phyloP scores from a whole-genome alignment of 73 alveolate genomes.

The Tetrahymena borealis region DNA sequence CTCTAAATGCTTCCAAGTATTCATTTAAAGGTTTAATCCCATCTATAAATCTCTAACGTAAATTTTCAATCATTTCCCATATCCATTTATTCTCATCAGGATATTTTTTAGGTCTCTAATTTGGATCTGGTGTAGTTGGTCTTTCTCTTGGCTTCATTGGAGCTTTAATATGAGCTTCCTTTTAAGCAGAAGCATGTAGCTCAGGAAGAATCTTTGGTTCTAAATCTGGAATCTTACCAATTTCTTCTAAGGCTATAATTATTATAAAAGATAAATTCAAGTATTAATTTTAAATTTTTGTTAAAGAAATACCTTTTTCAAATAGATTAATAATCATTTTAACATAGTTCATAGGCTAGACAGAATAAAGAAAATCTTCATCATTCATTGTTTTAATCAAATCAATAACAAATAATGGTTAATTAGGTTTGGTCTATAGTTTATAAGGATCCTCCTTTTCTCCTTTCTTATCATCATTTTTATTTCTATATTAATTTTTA shows the following conservation, averaged over 20 bases:
- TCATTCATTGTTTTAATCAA: conserved; percentile 56
- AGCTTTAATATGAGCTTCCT: conserved; percentile 83
- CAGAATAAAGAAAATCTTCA: conserved; percentile 58
- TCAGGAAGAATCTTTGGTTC: conserved; percentile 48
- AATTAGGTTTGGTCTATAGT: conserved; percentile 49
- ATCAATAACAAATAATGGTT: conserved; percentile 73
- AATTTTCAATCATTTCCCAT: conserved; percentile 82
- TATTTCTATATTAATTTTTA: conserved; percentile 58
- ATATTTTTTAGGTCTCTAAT: conserved; percentile 62
- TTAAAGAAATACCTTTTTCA: conserved; percentile 84
- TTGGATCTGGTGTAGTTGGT: conserved; percentile 73
- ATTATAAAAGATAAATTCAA: not conserved
- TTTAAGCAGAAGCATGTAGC: conserved; percentile 82
- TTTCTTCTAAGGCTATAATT: conserved; percentile 88
- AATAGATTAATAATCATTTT: conserved; percentile 81
- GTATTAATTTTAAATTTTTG: conserved; percentile 26
- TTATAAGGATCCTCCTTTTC: conserved; percentile 56
- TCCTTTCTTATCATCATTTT: conserved; percentile 17
- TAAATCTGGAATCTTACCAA: conserved; percentile 66
- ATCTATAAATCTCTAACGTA: conserved; percentile 66
- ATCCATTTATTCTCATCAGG: conserved; percentile 98
- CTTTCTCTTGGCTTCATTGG: conserved; percentile 93
- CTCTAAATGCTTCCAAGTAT: conserved; percentile 79
- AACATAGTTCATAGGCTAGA: conserved; percentile 88
- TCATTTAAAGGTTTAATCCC: conserved; percentile 91